Conservation (phyloP, 176 grass and related monocot species). For the Saccharum spontaneum region DNA sequence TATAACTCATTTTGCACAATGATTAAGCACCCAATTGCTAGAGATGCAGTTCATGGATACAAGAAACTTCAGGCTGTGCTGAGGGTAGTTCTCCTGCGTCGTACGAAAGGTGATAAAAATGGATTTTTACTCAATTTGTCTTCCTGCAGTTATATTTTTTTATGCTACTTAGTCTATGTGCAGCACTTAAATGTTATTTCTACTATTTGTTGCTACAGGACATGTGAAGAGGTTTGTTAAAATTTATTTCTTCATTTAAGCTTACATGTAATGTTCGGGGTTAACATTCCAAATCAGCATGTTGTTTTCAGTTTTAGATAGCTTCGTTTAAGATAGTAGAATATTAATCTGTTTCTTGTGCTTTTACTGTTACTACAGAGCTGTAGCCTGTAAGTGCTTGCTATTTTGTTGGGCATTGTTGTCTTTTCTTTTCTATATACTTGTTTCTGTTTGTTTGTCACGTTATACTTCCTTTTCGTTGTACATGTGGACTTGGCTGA, state of each 20-base stretch:
- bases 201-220: constrained; percentile 16
- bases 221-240: constrained; percentile 5
- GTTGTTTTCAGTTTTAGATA: background rate
- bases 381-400: constrained; percentile 17
- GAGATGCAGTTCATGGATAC: constrained; percentile 72
- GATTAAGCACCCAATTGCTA: constrained; percentile 89
- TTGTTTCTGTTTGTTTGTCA: constrained; percentile 15
- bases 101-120: constrained; percentile 85
- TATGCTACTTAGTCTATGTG: constrained; percentile 10
- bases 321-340: constrained; percentile 11
- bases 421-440: background rate
- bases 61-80: constrained; percentile 93
- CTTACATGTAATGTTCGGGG: background rate
- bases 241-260: constrained; percentile 8
- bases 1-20: constrained; percentile 81
- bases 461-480: constrained; percentile 5
- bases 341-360: constrained; percentile 10
- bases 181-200: constrained; percentile 18
- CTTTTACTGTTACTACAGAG: constrained; percentile 2
- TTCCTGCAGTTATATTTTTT: background rate
- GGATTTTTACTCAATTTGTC: constrained; percentile 13
- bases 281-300: background rate
- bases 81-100: constrained; percentile 79
- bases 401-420: background rate
- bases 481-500: background rate